Evolutionary conservation across 2,329 filamentous ascomycete genomes (phyloP).

Genomic region (Exophiala lecanii-corni): DNA sequence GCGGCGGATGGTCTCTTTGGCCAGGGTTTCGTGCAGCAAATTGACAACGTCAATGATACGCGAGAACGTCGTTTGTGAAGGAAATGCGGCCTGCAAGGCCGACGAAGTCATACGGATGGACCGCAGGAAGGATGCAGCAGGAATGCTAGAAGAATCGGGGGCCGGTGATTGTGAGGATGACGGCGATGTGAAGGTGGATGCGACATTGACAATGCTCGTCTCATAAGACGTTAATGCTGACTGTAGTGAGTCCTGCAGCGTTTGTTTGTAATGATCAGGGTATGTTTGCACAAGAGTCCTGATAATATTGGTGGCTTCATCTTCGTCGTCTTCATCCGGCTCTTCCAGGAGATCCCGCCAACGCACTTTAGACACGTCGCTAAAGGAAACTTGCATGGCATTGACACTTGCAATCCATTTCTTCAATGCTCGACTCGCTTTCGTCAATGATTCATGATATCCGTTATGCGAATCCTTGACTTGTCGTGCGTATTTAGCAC

Average conservation of each 20-base stretch:
- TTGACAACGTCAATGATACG: conserved; percentile 7
- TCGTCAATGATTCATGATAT: conserved; percentile 8
- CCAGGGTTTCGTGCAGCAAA: conserved; percentile 16
- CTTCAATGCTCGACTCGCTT: conserved; percentile 11
- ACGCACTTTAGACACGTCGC: conserved; percentile 12
- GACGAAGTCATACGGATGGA: conserved; percentile 14
- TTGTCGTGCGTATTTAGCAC: conserved; percentile 12
- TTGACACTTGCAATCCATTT: conserved; percentile 14
- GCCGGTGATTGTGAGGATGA: neutral
- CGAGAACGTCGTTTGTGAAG: conserved; percentile 7
- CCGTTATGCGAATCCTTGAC: conserved; percentile 22
- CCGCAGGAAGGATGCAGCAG: conserved; percentile 11
- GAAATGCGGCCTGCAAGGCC: conserved; percentile 14
- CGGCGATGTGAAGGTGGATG: conserved; percentile 1
- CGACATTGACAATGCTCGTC: conserved; percentile 7
- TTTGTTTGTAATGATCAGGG: conserved; percentile 8
- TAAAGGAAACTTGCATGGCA: conserved; percentile 8
- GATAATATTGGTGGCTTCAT: conserved; percentile 16
- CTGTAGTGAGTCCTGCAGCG: conserved; percentile 8
- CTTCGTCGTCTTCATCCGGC: conserved; percentile 27
- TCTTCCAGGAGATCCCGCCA: conserved; percentile 28
- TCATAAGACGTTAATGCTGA: conserved; percentile 8
- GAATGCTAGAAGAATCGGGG: conserved; percentile 1
- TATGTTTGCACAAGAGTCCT: conserved; percentile 16
- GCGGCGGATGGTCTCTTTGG: conserved; percentile 10